These are phyloP conservation scores for Trichoderma atrobrunneum DNA, from an alignment of 2,329 filamentous ascomycete genomes.

Conservation along the genomic window DNA sequence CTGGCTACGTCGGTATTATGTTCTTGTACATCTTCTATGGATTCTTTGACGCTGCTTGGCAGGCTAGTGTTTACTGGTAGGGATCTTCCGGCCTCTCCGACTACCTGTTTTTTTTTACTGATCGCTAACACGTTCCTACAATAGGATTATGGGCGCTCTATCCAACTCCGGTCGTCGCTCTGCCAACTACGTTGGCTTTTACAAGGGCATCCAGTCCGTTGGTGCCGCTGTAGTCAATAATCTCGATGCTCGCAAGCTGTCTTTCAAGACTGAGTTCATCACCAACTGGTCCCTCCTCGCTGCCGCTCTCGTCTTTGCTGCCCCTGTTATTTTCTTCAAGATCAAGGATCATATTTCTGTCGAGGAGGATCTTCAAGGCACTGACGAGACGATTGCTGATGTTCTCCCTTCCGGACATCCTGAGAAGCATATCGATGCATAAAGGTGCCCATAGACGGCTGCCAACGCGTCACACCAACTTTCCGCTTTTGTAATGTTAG, in stretches of 20 bases:
- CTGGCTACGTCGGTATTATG: constrained; percentile 73
- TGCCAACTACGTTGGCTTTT: constrained; percentile 75
- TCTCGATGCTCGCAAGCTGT: constrained; percentile 36
- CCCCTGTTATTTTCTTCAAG: constrained; percentile 74
- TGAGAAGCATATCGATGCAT: constrained; percentile 36
- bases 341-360: constrained; percentile 76
- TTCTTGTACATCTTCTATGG: constrained; percentile 90
- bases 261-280: constrained; percentile 71
- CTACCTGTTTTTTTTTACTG: not conserved
- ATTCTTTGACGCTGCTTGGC: constrained; percentile 85
- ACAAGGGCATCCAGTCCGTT: constrained; percentile 69
- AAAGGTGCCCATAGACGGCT: not conserved
- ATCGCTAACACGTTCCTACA: not conserved
- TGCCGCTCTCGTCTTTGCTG: constrained; percentile 70
- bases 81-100: not conserved
- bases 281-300: constrained; percentile 70
- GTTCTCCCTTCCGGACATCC: constrained; percentile 40
- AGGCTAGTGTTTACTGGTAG: constrained; percentile 64
- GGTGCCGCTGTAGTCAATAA: constrained; percentile 56
- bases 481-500: not conserved
- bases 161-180: constrained; percentile 90
- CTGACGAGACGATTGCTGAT: constrained; percentile 70
- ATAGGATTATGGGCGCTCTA: constrained; percentile 69
- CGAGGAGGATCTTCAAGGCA: constrained; percentile 80
- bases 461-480: not conserved